These are phyloP conservation scores for Nakazawaea siamensis DNA, from an alignment of 805 yeast species.

Conservation along the genomic window DNA sequence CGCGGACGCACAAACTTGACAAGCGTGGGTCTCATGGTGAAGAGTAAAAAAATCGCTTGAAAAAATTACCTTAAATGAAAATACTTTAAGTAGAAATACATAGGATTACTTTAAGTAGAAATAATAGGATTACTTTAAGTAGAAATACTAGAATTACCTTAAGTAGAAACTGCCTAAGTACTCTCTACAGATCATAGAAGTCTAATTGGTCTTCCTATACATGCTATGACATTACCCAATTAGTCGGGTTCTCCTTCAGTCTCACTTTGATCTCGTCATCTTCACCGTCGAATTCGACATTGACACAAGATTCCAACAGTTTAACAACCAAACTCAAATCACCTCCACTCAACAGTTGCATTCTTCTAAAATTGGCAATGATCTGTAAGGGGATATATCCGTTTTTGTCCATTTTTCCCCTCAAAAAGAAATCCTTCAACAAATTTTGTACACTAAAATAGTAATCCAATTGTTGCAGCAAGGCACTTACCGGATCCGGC, in stretches of 20 bases:
- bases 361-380: constrained; percentile 68
- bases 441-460: constrained; percentile 86
- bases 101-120: not conserved
- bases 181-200: no score
- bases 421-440: constrained; percentile 73
- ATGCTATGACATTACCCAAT: constrained; percentile 76
- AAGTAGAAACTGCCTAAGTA: no score
- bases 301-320: constrained; percentile 44
- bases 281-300: constrained; percentile 30
- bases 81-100: no score
- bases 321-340: constrained; percentile 43
- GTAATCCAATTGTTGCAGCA: constrained; percentile 68
- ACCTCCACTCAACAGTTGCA: constrained; percentile 56
- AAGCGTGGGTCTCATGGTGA: constrained; percentile 11
- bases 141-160: no score
- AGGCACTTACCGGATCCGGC: constrained; percentile 14
- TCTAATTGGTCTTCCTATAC: no score
- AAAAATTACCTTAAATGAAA: no score
- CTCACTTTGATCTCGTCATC: constrained; percentile 50
- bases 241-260: constrained; percentile 45
- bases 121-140: no score
- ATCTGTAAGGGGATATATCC: constrained; percentile 64
- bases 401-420: constrained; percentile 69
- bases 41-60: no score
- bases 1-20: constrained; percentile 7